phyloP scores from a whole-genome alignment of 345 rosid genomes.

The Bretschneidera sinensis region DNA sequence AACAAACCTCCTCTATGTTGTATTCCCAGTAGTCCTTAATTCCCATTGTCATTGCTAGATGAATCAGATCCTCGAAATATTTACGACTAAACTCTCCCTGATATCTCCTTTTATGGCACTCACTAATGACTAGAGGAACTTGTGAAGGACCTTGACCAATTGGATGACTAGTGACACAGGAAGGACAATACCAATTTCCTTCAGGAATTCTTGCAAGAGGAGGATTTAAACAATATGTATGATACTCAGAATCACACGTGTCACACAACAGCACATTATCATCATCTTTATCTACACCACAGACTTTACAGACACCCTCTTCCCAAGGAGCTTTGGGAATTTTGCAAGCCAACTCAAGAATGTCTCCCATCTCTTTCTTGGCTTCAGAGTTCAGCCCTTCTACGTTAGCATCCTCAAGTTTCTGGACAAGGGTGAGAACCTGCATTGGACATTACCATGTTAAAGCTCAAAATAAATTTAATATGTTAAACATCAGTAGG shows the following conservation, averaged over 20 bases:
- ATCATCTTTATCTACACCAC: conserved; percentile 74
- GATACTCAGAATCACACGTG: conserved; percentile 74
- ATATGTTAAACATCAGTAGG: no score
- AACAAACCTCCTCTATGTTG: conserved; percentile 53
- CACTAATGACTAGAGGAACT: conserved; percentile 26
- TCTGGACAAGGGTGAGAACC: conserved; percentile 48
- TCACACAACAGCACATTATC: conserved; percentile 73
- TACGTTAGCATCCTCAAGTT: conserved; percentile 38
- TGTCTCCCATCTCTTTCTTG: conserved; percentile 45
- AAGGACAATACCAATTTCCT: conserved; percentile 82
- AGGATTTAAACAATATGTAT: conserved; percentile 78
- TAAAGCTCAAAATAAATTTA: no score
- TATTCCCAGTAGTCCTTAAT: conserved; percentile 62
- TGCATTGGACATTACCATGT: no score
- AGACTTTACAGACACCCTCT: conserved; percentile 77
- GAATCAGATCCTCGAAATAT: conserved; percentile 44
- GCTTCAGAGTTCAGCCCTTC: conserved; percentile 41
- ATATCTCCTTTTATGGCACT: conserved; percentile 29
- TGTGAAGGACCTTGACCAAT: conserved; percentile 29
- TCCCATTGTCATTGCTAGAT: conserved; percentile 43
- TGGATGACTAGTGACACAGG: conserved; percentile 41
- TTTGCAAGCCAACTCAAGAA: conserved; percentile 41
- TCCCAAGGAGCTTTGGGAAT: conserved; percentile 88
- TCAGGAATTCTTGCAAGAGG: conserved; percentile 74
- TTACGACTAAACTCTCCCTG: conserved; percentile 47